These are phyloP conservation scores for Pestalotiopsis sp. DNA, from an alignment of 2,329 filamentous ascomycete species.

Conservation along the genomic window DNA sequence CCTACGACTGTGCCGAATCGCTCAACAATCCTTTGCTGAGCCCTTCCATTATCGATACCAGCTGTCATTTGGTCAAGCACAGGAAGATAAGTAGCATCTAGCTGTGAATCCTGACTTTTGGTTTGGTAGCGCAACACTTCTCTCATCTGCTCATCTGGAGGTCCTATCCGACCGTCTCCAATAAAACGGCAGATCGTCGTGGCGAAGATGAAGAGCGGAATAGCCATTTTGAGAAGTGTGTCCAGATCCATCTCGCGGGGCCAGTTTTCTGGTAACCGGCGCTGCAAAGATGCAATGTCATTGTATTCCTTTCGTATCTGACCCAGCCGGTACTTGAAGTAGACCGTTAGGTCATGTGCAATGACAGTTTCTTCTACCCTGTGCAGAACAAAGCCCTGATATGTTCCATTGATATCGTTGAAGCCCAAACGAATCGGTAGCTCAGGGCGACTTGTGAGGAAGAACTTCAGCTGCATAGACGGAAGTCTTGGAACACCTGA, in stretches of 20 bases:
- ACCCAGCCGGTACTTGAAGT: slow-evolving; percentile 4
- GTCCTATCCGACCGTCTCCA: too few species aligned
- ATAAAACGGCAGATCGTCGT: slow-evolving; percentile 24
- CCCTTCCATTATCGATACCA: too few species aligned
- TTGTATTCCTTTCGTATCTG: too few species aligned
- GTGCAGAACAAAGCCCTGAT: slow-evolving; percentile 35
- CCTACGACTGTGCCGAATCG: too few species aligned
- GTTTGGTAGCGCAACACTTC: too few species aligned
- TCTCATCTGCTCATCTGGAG: too few species aligned
- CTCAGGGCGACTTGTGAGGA: slow-evolving; percentile 43
- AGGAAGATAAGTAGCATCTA: too few species aligned
- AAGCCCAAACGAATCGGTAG: slow-evolving; percentile 36
- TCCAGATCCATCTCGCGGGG: background rate
- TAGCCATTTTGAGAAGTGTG: slow-evolving; percentile 22
- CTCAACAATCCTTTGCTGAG: too few species aligned
- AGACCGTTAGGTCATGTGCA: slow-evolving; percentile 36
- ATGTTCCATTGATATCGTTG: slow-evolving; percentile 19
- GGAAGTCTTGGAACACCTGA: slow-evolving; percentile 2
- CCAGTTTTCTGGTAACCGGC: background rate
- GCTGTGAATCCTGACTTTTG: too few species aligned
- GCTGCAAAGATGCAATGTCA: too few species aligned
- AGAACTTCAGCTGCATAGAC: slow-evolving; percentile 18
- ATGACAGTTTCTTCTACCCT: slow-evolving; percentile 31
- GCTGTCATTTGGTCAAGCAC: too few species aligned
- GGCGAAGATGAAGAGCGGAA: slow-evolving; percentile 37